Evolutionary conservation across 169 alveolate species (phyloP).

Genomic region (Cryptosporidium muris): DNA sequence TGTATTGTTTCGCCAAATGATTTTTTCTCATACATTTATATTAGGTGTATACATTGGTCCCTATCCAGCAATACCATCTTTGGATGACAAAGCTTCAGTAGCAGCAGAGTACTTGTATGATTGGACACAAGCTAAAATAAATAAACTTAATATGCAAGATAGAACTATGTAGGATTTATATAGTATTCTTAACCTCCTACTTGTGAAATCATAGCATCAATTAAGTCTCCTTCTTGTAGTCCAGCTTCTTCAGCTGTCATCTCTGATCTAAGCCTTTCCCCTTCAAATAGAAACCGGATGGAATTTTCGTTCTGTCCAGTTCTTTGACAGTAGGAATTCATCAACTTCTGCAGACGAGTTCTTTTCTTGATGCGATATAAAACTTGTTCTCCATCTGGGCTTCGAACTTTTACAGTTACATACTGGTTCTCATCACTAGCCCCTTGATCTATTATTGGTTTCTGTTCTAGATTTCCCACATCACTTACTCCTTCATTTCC

Average conservation of each 20-base stretch:
- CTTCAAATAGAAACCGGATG: constrained; percentile 96
- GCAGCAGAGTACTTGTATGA: constrained; percentile 64
- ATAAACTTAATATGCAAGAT: neutral
- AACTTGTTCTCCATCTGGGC: constrained; percentile 95
- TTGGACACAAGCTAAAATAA: constrained; percentile 16
- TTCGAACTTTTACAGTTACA: constrained; percentile 69
- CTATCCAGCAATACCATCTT: constrained; percentile 33
- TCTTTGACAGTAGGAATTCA: constrained; percentile 96
- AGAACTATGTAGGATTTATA: neutral
- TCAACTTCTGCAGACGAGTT: constrained; percentile 94
- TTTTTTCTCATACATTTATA: neutral
- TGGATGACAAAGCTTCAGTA: constrained; percentile 50
- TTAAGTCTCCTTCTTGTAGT: constrained; percentile 95
- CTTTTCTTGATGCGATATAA: constrained; percentile 93
- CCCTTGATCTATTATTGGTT: constrained; percentile 67
- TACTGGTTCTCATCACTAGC: constrained; percentile 67
- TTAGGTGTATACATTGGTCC: constrained; percentile 58
- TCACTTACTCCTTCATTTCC: constrained; percentile 7
- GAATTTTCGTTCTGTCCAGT: constrained; percentile 90
- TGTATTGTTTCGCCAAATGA: neutral
- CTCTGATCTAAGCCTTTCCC: constrained; percentile 94
- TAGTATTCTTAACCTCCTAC: constrained; percentile 88
- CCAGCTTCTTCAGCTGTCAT: constrained; percentile 94
- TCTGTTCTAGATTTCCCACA: constrained; percentile 28
- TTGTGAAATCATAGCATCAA: constrained; percentile 98